phyloP scores from a whole-genome alignment of 129 eudicot genomes.

The Saussurea involucrata region DNA sequence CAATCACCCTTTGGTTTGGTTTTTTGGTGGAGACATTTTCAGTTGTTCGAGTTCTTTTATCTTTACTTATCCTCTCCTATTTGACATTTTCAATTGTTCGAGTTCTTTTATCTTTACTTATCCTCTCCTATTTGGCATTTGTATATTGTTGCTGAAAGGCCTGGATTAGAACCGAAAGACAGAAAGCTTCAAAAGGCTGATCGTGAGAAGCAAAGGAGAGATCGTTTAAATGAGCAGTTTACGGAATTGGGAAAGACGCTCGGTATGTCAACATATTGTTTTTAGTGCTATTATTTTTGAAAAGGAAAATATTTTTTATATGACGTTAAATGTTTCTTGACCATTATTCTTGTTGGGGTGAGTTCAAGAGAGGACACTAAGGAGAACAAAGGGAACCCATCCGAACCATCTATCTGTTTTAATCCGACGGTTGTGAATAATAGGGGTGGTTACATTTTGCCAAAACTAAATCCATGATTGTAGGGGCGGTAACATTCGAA shows the following conservation, averaged over 20 bases:
- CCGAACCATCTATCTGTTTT: neutral
- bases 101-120: neutral
- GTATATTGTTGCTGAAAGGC: slow-evolving; percentile 35
- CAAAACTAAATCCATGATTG: neutral
- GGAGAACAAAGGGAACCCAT: neutral
- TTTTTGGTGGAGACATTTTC: neutral
- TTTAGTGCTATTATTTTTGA: neutral
- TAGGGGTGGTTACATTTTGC: neutral
- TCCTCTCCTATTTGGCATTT: neutral
- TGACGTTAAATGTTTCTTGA: neutral
- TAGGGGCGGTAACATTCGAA: neutral
- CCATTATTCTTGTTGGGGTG: neutral
- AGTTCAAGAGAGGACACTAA: neutral
- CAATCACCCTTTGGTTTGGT: neutral
- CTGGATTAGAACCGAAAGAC: slow-evolving; percentile 61
- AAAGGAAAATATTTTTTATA: neutral
- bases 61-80: neutral
- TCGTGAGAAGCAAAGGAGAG: slow-evolving; percentile 88
- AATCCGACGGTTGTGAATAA: neutral
- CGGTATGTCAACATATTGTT: slow-evolving; percentile 41
- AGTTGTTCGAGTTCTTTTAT: neutral
- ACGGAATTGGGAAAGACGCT: slow-evolving; percentile 78
- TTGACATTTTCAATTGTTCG: neutral
- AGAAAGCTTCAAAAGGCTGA: slow-evolving; percentile 95
- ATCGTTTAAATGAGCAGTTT: slow-evolving; percentile 89